Evolutionary conservation across 192 early-diverging fungal genomes (phyloP).

Genomic region (Paraglomus occultum): DNA sequence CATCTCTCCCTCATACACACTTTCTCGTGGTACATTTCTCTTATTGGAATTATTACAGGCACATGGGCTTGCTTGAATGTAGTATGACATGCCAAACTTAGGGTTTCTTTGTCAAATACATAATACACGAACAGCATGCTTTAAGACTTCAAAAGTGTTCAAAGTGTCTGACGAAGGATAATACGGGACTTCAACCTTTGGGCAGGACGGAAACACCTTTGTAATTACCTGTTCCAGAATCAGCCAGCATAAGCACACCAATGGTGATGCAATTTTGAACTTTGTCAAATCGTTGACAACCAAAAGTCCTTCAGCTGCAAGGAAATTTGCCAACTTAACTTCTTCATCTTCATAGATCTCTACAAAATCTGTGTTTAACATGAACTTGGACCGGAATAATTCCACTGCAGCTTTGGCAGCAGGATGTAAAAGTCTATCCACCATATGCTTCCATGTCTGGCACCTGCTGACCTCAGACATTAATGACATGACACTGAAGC

Average conservation of each 20-base stretch:
- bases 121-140: background rate
- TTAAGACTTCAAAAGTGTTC: background rate
- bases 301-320: constrained; percentile 15
- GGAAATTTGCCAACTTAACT: constrained; percentile 7
- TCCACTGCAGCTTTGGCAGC: constrained; percentile 13
- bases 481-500: background rate
- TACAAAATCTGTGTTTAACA: constrained; percentile 9
- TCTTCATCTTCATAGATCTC: background rate
- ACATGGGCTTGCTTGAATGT: background rate
- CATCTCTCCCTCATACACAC: background rate
- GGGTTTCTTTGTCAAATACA: background rate
- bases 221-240: constrained; percentile 11
- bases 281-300: background rate
- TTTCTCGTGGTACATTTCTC: background rate
- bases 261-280: constrained; percentile 7
- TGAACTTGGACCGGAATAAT: constrained; percentile 19
- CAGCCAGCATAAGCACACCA: background rate
- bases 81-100: background rate
- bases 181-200: constrained; percentile 17
- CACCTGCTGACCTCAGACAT: background rate
- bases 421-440: background rate
- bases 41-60: background rate
- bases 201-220: background rate
- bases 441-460: constrained; percentile 11
- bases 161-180: too few relatives aligned